phyloP scores from a whole-genome alignment of 1,284 basidiomycete species.

The Rhodotorula sp. region DNA sequence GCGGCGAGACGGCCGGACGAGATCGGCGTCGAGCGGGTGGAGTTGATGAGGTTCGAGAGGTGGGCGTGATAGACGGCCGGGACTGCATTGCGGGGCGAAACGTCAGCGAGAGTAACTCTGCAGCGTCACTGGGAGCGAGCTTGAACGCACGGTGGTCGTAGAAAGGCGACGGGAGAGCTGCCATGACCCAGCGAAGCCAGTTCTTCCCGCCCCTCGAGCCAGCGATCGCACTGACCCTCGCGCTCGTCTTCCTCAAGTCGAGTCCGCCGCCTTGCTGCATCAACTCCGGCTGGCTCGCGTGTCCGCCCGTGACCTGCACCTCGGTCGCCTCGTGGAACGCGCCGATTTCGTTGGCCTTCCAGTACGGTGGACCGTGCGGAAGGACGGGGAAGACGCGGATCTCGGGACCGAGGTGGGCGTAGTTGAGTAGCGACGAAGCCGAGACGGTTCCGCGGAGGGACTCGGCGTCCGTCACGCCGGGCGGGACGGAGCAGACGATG shows the following conservation, averaged over 20 bases:
- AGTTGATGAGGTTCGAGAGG: too few relatives aligned
- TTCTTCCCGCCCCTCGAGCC: conserved; percentile 1
- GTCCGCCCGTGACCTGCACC: conserved; percentile 9
- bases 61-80: too few relatives aligned
- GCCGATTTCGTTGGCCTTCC: background rate
- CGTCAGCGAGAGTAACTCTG: background rate
- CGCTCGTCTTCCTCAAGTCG: background rate
- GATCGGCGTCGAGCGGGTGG: too few relatives aligned
- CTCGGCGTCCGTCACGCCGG: conserved; percentile 24
- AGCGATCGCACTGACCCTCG: background rate
- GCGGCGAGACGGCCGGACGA: too few relatives aligned
- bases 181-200: background rate
- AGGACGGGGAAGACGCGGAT: conserved; percentile 17
- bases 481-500: conserved; percentile 28
- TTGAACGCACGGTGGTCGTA: conserved; percentile 19
- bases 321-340: conserved; percentile 20
- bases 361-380: background rate
- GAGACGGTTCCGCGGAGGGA: conserved; percentile 8
- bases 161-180: conserved; percentile 8
- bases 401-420: conserved; percentile 21
- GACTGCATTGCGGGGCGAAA: background rate
- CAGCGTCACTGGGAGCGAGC: background rate
- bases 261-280: background rate
- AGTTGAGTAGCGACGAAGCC: conserved; percentile 18
- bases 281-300: background rate